A percentile compares a stretch with the other conserved stretches of the same genome.
Conservation (phyloP, 2,329 filamentous ascomycete species). For the Fusarium temperatum region DNA sequence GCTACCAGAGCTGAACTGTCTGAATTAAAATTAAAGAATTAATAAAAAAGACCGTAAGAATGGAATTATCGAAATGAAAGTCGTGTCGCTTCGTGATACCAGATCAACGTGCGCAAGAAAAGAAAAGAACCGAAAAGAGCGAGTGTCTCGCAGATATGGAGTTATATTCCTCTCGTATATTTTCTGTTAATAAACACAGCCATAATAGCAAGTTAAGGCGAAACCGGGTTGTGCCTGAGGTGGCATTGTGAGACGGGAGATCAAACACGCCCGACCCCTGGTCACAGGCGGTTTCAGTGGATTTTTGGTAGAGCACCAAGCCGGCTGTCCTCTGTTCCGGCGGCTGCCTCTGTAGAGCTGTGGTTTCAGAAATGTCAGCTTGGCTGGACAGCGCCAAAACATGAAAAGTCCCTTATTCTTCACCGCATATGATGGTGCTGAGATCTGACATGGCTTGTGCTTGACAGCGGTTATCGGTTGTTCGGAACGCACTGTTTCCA, state of each 20-base stretch:
- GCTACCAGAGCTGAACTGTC: constrained; percentile 19
- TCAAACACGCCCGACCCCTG: constrained; percentile 27
- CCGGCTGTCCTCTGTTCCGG: constrained; percentile 22
- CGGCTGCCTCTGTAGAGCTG: neutral
- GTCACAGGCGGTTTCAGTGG: neutral
- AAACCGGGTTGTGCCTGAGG: constrained; percentile 37
- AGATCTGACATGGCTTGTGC: neutral
- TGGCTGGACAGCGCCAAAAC: neutral
- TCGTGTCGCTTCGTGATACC: constrained; percentile 22
- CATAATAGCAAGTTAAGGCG: constrained; percentile 11
- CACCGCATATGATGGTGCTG: neutral
- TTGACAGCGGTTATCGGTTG: neutral
- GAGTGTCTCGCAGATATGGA: constrained; percentile 12
- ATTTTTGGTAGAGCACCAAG: constrained; percentile 7
- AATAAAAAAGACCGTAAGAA: constrained; percentile 21
- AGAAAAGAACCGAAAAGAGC: neutral
- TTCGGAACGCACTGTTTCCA: neutral
- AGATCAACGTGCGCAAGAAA: constrained; percentile 20
- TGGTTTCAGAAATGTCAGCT: constrained; percentile 13
- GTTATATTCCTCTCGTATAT: neutral
- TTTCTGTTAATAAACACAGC: neutral
- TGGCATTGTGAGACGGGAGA: constrained; percentile 39
- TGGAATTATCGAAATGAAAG: constrained; percentile 20
- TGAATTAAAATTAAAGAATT: constrained; percentile 19
- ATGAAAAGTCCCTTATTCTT: neutral